phyloP scores from a whole-genome alignment of 306 rosid species.

The Castanea crenata region DNA sequence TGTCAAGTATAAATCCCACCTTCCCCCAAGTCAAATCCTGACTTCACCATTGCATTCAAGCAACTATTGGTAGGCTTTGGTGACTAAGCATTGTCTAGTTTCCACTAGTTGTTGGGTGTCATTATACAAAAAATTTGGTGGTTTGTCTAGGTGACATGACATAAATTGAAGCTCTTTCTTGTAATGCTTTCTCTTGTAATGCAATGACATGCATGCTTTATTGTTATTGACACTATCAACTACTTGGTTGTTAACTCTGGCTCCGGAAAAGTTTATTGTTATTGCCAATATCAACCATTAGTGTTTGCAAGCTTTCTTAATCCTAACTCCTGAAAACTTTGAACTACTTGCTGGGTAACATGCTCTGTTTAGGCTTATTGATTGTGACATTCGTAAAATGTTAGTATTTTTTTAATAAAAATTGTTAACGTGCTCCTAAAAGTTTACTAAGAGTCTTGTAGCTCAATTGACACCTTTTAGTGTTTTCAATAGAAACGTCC shows the following conservation, averaged over 20 bases:
- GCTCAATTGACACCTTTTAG: too few species aligned
- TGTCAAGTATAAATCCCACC: too few species aligned
- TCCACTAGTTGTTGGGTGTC: constrained; percentile 21
- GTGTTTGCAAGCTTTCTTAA: constrained; percentile 4
- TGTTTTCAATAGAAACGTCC: too few species aligned
- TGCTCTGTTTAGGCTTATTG: background rate
- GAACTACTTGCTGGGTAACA: background rate
- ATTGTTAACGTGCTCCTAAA: too few species aligned
- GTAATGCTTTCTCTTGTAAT: background rate
- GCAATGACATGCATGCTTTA: background rate
- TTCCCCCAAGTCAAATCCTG: too few species aligned
- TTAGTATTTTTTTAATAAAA: too few species aligned
- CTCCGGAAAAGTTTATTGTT: background rate
- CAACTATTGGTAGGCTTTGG: constrained; percentile 13
- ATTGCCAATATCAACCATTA: background rate
- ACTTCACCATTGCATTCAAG: background rate
- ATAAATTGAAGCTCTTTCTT: background rate
- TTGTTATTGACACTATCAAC: background rate
- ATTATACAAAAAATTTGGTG: background rate
- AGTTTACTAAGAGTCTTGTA: too few species aligned
- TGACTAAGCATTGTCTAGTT: constrained; percentile 4
- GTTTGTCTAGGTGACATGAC: background rate
- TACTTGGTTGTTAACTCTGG: too few species aligned
- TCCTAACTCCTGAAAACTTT: background rate
- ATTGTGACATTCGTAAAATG: too few species aligned